Conservation (phyloP, 305 asterid species). For the Fraxinus nigra region DNA sequence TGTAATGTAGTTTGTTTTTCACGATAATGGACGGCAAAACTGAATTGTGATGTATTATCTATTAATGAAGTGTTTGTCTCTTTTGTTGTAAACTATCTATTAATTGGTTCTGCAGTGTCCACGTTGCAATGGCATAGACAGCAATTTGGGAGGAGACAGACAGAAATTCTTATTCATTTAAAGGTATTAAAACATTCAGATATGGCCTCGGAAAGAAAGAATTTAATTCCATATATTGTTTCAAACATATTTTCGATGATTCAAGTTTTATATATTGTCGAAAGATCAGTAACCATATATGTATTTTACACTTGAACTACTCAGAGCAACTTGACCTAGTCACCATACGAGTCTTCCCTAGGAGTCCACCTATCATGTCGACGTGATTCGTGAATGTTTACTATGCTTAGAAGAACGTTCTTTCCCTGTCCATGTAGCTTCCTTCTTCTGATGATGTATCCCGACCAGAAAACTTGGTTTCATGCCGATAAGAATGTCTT, state of each 20-base stretch:
- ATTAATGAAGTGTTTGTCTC: neutral
- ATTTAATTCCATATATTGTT: too few species aligned
- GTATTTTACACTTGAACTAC: neutral
- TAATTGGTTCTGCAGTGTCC: too few species aligned
- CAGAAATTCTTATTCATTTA: too few species aligned
- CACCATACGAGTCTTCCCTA: neutral
- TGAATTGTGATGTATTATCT: neutral
- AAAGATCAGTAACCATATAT: too few species aligned
- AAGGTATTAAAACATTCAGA: too few species aligned
- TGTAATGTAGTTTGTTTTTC: neutral
- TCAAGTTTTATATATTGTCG: too few species aligned
- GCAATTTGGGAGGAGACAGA: too few species aligned
- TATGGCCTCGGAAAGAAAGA: too few species aligned
- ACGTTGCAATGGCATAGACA: too few species aligned
- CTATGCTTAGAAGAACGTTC: conserved; percentile 25
- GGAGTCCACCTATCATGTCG: conserved; percentile 37
- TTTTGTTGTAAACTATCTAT: neutral
- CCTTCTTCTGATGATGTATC: conserved; percentile 35
- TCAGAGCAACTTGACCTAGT: neutral
- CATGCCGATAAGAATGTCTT: conserved; percentile 37
- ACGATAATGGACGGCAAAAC: neutral
- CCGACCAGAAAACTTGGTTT: conserved; percentile 28
- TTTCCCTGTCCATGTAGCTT: conserved; percentile 26
- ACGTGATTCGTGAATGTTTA: conserved; percentile 1
- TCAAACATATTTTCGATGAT: too few species aligned